Conservation (phyloP, 2,329 filamentous ascomycete genomes). For the Aplosporella prunicola region DNA sequence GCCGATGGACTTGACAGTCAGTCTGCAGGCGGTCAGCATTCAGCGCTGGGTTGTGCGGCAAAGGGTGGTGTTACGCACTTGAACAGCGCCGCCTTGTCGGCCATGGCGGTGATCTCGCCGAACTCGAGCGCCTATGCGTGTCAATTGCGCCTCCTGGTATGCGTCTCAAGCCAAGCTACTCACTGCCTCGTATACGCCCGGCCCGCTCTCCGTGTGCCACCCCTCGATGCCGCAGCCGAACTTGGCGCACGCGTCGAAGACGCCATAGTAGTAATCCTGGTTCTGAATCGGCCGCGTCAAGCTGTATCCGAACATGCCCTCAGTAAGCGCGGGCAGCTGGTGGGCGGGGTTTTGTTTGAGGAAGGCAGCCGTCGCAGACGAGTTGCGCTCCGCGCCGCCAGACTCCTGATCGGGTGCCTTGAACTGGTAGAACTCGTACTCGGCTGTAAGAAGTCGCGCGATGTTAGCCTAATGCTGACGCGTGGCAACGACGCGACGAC, state of each 20-base stretch:
- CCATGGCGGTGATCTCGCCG: slow-evolving; percentile 78
- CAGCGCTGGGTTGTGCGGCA: neutral
- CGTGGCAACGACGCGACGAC: neutral
- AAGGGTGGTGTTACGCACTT: slow-evolving; percentile 46
- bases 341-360: slow-evolving; percentile 63
- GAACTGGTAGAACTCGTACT: slow-evolving; percentile 95
- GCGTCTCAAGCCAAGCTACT: slow-evolving; percentile 15
- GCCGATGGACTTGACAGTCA: slow-evolving; percentile 71
- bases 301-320: slow-evolving; percentile 95
- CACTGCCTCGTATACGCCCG: slow-evolving; percentile 88
- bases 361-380: slow-evolving; percentile 63
- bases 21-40: no score
- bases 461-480: slow-evolving; percentile 14
- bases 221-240: slow-evolving; percentile 81
- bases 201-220: slow-evolving; percentile 92
- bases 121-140: slow-evolving; percentile 63
- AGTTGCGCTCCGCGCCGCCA: slow-evolving; percentile 46
- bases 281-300: slow-evolving; percentile 80
- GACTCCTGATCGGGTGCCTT: slow-evolving; percentile 48
- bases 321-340: slow-evolving; percentile 68
- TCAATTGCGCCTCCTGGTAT: neutral
- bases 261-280: slow-evolving; percentile 82
- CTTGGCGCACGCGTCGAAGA: slow-evolving; percentile 69
- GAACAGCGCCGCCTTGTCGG: slow-evolving; percentile 84
- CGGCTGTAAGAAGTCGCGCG: slow-evolving; percentile 47